A percentile compares a stretch with the other conserved stretches of the same genome.
These are phyloP conservation scores for Camellia granthamiana DNA, from an alignment of 148 eudicot species.

Conservation along the genomic window DNA sequence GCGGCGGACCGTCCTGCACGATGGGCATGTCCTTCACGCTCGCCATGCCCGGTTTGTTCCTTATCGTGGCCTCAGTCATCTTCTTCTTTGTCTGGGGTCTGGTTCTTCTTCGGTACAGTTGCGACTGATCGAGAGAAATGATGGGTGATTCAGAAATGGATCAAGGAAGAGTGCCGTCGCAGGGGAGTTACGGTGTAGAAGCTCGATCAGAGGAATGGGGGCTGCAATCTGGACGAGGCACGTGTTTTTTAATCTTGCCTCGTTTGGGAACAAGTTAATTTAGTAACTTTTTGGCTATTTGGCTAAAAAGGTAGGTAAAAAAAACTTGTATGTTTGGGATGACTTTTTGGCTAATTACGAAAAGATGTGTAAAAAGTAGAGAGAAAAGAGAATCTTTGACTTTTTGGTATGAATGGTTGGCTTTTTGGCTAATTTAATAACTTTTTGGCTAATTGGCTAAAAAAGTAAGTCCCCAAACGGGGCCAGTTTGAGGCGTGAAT, in stretches of 20 bases:
- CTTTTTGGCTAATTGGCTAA: too few relatives aligned
- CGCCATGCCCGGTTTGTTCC: conserved; percentile 88
- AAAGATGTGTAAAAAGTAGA: too few relatives aligned
- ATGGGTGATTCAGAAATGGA: neutral
- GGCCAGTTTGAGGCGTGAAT: too few relatives aligned
- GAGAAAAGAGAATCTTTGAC: too few relatives aligned
- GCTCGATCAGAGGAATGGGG: neutral
- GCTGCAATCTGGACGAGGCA: neutral
- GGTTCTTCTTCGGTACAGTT: neutral
- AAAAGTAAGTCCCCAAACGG: too few relatives aligned
- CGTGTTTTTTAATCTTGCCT: neutral
- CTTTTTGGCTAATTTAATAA: too few relatives aligned
- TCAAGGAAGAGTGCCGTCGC: neutral
- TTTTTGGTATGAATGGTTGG: too few relatives aligned
- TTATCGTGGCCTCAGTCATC: conserved; percentile 81
- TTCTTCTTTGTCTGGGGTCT: neutral
- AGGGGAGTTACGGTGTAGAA: conserved; percentile 7
- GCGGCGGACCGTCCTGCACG: conserved; percentile 94
- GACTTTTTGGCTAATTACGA: too few relatives aligned
- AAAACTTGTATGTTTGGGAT: too few relatives aligned
- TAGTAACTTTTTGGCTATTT: too few relatives aligned
- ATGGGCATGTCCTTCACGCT: conserved; percentile 89
- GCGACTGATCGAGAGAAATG: neutral
- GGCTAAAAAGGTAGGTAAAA: too few relatives aligned
- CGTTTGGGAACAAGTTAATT: too few relatives aligned